phyloP scores from a whole-genome alignment of 2,329 filamentous ascomycete genomes.

The Venturia carpophila region DNA sequence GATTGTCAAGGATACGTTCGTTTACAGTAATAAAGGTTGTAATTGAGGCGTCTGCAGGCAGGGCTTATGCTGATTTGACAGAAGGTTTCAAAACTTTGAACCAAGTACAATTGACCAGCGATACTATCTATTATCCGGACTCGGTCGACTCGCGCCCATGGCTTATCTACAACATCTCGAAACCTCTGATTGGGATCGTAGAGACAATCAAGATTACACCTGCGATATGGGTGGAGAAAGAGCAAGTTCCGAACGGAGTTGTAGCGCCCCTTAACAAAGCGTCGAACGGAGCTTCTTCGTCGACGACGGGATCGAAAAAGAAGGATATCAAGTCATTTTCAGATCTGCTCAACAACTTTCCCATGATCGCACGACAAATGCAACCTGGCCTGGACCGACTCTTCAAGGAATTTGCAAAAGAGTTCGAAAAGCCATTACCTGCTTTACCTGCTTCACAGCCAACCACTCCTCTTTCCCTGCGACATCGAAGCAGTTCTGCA shows the following conservation, averaged over 20 bases:
- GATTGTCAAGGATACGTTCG: slow-evolving; percentile 83
- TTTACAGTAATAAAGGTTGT: slow-evolving; percentile 93
- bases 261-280: slow-evolving; percentile 20
- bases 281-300: slow-evolving; percentile 27
- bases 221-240: slow-evolving; percentile 47
- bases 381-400: slow-evolving; percentile 81
- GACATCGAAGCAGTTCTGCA: slow-evolving; percentile 12
- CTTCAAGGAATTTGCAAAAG: slow-evolving; percentile 79
- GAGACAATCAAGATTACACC: slow-evolving; percentile 66
- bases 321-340: slow-evolving; percentile 88
- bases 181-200: slow-evolving; percentile 74
- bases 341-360: slow-evolving; percentile 83
- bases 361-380: slow-evolving; percentile 95
- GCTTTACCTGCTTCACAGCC: slow-evolving; percentile 33
- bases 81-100: slow-evolving; percentile 84
- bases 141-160: slow-evolving; percentile 85
- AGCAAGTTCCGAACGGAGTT: not conserved
- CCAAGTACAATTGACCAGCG: slow-evolving; percentile 78
- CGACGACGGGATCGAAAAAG: slow-evolving; percentile 51
- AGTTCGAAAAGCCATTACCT: slow-evolving; percentile 77
- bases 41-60: not conserved
- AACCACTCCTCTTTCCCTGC: slow-evolving; percentile 1
- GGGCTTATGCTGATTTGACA: slow-evolving; percentile 2
- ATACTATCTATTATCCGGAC: slow-evolving; percentile 82
- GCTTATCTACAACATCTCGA: slow-evolving; percentile 94